Evolutionary conservation across 2,329 filamentous ascomycete species (phyloP), one percentile per base, ranked within the genome.

Genomic region (Neocatenulostroma microsporum): DNA sequence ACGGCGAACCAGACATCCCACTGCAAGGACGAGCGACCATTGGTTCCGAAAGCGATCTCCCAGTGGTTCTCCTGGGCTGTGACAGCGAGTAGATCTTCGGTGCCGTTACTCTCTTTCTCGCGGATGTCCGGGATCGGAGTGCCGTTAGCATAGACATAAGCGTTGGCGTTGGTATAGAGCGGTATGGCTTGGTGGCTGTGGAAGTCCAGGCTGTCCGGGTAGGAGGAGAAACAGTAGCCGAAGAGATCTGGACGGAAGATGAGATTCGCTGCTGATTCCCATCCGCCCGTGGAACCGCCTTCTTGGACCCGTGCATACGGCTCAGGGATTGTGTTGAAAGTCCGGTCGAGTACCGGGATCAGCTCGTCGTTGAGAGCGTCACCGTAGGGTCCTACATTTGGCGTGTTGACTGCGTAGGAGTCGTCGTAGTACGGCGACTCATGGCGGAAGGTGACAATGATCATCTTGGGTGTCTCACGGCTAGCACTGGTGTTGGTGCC

Each of bases 281-380:
- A 63, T 4, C 61, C 61, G 6, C 61, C 61, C 0, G 61, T 63
- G 0, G 53, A 58, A 3, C 58, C 61, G 14, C 60, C 61, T 19
- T 61, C 54, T 27, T 61, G 59, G 11, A 63, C 50, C 8, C 61
- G 55, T 3, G 58, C 61, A 29, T 61, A 61, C 0, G 61, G 58
- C 12, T 50, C 48, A 6, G 48, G 45, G 23, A 63, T 61, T 0
- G 57, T 62, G 39, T 57, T 52, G 52, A 61, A 63, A 1, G 29
- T 49, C 8, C 42, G 34, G 21, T 63, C 60, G 17, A 63, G 42
- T 20, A 52, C 36, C 0, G 61, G 58, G 5, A 63, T 53, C 2
- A 63, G 48, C 33, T 63, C 61, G n/a, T 63, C 58, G 41, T 63
- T 63, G 45, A 63, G 54, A 2, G 60, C 60, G 17, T 62, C 60